A percentile compares a stretch with the other conserved stretches of the same genome.
Conservation (phyloP, 208 protist species). For the Trypanosoma mega region DNA sequence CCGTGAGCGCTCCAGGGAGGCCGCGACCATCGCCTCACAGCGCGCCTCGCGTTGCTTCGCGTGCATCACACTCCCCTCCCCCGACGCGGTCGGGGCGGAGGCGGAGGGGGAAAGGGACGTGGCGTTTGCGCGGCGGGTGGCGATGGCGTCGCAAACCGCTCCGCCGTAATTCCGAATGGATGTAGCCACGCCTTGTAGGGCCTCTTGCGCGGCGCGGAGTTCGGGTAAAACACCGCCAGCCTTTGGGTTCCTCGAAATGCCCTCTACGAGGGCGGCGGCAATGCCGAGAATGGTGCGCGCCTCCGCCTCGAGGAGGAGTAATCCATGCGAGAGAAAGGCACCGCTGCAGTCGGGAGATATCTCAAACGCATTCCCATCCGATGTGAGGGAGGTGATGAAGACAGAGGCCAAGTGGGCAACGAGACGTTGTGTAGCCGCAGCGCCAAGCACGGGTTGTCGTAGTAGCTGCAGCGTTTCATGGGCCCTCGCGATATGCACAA, state of each 20-base stretch:
- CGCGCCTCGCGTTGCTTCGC: constrained; percentile 35
- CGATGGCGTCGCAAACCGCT: constrained; percentile 33
- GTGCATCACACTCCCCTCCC: constrained; percentile 6
- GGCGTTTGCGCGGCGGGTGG: constrained; percentile 3
- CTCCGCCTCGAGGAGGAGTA: constrained; percentile 78
- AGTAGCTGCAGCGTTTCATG: constrained; percentile 70
- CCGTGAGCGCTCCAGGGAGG: constrained; percentile 43
- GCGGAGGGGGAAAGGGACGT: not conserved
- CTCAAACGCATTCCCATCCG: constrained; percentile 78
- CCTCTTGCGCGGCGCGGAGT: constrained; percentile 32
- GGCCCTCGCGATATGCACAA: constrained; percentile 67
- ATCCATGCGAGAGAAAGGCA: constrained; percentile 62
- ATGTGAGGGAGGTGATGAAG: constrained; percentile 65
- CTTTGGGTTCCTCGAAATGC: constrained; percentile 14
- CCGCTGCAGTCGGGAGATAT: constrained; percentile 76
- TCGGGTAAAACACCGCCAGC: constrained; percentile 44
- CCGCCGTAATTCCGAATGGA: constrained; percentile 30
- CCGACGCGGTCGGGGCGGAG: too few species aligned
- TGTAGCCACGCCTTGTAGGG: constrained; percentile 24
- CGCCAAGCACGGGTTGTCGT: constrained; percentile 70
- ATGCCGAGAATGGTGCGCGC: constrained; percentile 58
- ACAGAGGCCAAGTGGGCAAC: constrained; percentile 59
- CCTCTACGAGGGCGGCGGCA: constrained; percentile 48
- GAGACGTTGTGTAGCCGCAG: constrained; percentile 71
- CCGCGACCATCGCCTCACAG: constrained; percentile 58